phyloP scores from a whole-genome alignment of 139 green algal species.

The Raphidocelis subcapitata region DNA sequence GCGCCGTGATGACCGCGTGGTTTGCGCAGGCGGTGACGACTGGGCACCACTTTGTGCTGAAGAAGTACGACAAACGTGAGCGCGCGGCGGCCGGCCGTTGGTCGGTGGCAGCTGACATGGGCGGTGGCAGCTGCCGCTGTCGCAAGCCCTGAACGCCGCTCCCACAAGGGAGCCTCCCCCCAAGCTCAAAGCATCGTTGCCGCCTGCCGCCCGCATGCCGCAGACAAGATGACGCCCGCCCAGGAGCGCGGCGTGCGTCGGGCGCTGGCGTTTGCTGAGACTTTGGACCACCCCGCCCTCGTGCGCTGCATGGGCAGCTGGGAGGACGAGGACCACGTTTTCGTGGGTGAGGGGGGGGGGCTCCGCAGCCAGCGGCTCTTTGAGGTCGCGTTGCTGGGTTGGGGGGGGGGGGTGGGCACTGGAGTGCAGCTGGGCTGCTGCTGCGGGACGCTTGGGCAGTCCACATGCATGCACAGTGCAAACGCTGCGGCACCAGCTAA shows the following conservation, averaged over 20 bases:
- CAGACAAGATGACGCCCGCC: constrained; percentile 35
- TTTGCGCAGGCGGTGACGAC: constrained; percentile 44
- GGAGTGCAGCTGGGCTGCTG: no score
- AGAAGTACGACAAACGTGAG: constrained; percentile 50
- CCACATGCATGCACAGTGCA: no score
- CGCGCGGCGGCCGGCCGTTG: no score
- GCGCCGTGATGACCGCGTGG: constrained; percentile 30
- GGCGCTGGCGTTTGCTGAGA: constrained; percentile 32
- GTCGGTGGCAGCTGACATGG: no score
- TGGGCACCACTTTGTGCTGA: constrained; percentile 48
- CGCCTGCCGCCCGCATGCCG: not conserved
- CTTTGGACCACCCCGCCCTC: constrained; percentile 37
- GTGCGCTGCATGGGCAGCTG: constrained; percentile 38
- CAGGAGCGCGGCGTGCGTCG: constrained; percentile 40
- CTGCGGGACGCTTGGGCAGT: no score
- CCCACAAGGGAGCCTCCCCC: not conserved
- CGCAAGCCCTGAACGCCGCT: not conserved
- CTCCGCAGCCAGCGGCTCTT: not conserved
- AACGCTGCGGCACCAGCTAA: no score
- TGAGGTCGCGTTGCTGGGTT: not conserved
- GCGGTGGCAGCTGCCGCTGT: not conserved
- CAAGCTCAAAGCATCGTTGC: not conserved
- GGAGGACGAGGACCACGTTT: constrained; percentile 44
- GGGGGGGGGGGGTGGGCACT: no score
- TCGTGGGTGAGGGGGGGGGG: constrained; percentile 22